These are phyloP conservation scores for Juncus inflexus DNA, from an alignment of 176 grass and related monocot genomes.

Conservation along the genomic window DNA sequence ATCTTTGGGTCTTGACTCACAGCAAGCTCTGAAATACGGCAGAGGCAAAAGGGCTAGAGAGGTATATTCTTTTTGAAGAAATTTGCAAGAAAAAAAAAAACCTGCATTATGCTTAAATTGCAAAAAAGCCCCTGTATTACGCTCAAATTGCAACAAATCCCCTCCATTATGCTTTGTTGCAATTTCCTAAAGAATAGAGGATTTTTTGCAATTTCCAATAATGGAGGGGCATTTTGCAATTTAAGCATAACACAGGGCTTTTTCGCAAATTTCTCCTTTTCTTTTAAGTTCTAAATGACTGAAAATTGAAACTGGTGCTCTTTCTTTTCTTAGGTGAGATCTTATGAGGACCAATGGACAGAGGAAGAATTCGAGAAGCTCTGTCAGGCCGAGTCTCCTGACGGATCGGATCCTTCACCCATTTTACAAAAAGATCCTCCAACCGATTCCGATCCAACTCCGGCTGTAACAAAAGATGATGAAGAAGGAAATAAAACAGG, in stretches of 20 bases:
- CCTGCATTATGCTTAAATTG: constrained; percentile 14
- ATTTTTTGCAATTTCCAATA: too few relatives aligned
- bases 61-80: constrained; percentile 35
- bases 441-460: constrained; percentile 29
- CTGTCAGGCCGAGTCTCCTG: constrained; percentile 82
- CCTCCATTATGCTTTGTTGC: not conserved
- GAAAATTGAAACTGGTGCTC: not conserved
- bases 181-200: too few relatives aligned
- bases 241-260: not conserved
- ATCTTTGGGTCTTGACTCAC: constrained; percentile 71
- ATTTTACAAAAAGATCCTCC: constrained; percentile 11
- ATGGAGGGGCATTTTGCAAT: too few relatives aligned
- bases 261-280: not conserved
- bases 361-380: constrained; percentile 99
- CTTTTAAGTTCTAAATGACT: constrained; percentile 9
- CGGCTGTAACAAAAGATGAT: constrained; percentile 45
- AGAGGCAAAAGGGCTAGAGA: constrained; percentile 98
- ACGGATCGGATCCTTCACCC: constrained; percentile 26
- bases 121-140: too few relatives aligned
- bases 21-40: constrained; percentile 79
- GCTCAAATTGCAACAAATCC: too few relatives aligned
- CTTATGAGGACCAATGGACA: constrained; percentile 98
- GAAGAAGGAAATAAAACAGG: constrained; percentile 36
- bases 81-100: not conserved
- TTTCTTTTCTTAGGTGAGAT: constrained; percentile 65